Evolutionary conservation across 768 basidiomycete species (phyloP).

Genomic region (Panus rudis): DNA sequence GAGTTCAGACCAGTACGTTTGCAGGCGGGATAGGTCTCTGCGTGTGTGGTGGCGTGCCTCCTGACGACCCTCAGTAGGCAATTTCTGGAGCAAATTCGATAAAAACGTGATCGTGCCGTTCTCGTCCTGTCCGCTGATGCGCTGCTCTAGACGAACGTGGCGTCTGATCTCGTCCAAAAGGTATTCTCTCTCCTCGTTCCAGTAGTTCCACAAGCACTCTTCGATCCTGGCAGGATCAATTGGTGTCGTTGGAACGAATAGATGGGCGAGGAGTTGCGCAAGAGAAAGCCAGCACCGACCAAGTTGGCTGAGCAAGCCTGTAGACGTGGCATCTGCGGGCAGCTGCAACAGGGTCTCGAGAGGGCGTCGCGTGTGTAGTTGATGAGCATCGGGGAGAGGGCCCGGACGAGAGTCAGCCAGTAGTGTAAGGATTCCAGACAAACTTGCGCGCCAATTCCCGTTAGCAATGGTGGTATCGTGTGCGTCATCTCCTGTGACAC

Average conservation of each 20-base stretch:
- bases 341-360: no score
- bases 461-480: no score
- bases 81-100: not conserved
- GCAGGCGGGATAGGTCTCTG: slow-evolving; percentile 43
- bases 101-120: slow-evolving; percentile 36
- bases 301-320: not conserved
- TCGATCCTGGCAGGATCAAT: slow-evolving; percentile 79
- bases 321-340: no score
- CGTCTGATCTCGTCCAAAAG: slow-evolving; percentile 45
- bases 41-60: not conserved
- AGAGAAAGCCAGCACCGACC: slow-evolving; percentile 56
- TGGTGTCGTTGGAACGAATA: slow-evolving; percentile 78
- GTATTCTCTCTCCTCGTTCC: slow-evolving; percentile 32
- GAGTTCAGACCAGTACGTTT: slow-evolving; percentile 71
- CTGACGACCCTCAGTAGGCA: not conserved
- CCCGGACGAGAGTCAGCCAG: no score
- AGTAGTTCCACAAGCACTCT: slow-evolving; percentile 37
- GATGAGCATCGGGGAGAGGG: no score
- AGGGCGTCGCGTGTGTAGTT: no score
- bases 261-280: slow-evolving; percentile 50
- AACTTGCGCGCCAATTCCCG: no score
- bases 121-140: slow-evolving; percentile 46
- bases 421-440: no score
- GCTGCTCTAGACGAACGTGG: slow-evolving; percentile 47
- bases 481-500: no score